These are phyloP conservation scores for Naganishia liquefaciens DNA, from an alignment of 1,284 basidiomycete genomes.

Conservation along the genomic window DNA sequence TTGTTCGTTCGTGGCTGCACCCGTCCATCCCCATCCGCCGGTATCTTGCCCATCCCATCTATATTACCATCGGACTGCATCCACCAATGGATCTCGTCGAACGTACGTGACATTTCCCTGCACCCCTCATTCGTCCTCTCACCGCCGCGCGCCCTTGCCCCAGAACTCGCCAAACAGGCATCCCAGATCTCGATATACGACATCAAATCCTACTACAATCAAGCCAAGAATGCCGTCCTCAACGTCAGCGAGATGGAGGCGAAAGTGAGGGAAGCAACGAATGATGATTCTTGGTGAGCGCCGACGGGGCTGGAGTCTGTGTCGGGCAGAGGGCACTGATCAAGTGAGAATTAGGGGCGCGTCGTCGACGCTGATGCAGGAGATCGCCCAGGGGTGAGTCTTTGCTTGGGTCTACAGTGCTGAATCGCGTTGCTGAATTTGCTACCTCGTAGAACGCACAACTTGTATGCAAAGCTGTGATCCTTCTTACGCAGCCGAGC, in stretches of 20 bases:
- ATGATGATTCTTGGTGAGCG: constrained; percentile 91
- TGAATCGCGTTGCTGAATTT: not conserved
- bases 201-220: constrained; percentile 88
- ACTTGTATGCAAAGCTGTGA: constrained; percentile 68
- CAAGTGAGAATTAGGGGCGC: constrained; percentile 72
- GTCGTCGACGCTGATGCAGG: constrained; percentile 96
- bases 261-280: constrained; percentile 95
- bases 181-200: constrained; percentile 69
- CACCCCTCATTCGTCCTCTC: not conserved
- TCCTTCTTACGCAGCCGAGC: not conserved
- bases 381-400: constrained; percentile 89
- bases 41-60: too few relatives aligned
- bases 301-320: not conserved
- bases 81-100: constrained; percentile 21
- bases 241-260: constrained; percentile 97
- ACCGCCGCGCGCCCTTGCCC: not conserved
- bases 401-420: not conserved
- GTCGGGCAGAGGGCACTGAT: not conserved
- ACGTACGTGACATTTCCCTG: not conserved
- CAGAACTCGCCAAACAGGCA: constrained; percentile 54
- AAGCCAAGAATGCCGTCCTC: constrained; percentile 71
- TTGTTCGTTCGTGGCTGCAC: too few relatives aligned
- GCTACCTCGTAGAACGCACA: constrained; percentile 68
- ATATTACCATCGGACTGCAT: too few relatives aligned
- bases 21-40: too few relatives aligned